A percentile compares a stretch with the other conserved stretches of the same genome.
phyloP scores from a whole-genome alignment of 306 rosid species.

The Pachyrhizus erosus region DNA sequence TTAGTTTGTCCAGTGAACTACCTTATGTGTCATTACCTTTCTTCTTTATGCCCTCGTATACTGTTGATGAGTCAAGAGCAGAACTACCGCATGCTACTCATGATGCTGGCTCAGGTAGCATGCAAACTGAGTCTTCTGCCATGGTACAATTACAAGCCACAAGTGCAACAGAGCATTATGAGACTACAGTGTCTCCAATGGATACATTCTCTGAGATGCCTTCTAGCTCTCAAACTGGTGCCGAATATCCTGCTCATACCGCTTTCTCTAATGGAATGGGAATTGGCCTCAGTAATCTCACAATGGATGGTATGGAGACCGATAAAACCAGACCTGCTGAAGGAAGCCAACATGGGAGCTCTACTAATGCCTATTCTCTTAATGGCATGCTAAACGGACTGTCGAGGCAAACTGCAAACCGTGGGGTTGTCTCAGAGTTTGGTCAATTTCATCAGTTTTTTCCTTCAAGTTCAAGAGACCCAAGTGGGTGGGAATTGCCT shows the following conservation, averaged over 20 bases:
- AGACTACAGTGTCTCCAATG: conserved; percentile 71
- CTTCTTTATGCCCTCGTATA: conserved; percentile 67
- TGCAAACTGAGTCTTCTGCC: conserved; percentile 71
- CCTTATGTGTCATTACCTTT: conserved; percentile 77
- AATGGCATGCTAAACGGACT: conserved; percentile 49
- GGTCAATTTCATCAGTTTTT: conserved; percentile 56
- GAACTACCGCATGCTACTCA: conserved; percentile 56
- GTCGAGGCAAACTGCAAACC: conserved; percentile 49
- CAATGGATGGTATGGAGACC: conserved; percentile 57
- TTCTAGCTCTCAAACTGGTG: conserved; percentile 43
- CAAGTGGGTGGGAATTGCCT: conserved; percentile 85
- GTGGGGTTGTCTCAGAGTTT: conserved; percentile 46
- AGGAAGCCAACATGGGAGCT: conserved; percentile 51
- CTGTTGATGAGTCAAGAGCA: conserved; percentile 71
- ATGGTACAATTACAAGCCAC: conserved; percentile 69
- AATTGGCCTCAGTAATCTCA: conserved; percentile 43
- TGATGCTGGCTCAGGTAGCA: conserved; percentile 62
- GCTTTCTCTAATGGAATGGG: conserved; percentile 54
- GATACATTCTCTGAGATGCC: conserved; percentile 58
- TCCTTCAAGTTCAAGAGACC: conserved; percentile 67
- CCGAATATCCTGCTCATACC: conserved; percentile 40
- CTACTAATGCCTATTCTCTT: conserved; percentile 47
- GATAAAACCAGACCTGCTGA: conserved; percentile 51
- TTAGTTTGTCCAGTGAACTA: conserved; percentile 62
- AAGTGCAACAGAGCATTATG: conserved; percentile 75